phyloP scores from a whole-genome alignment of 352 stramenopile species.

The Hyphochytrium catenoides region DNA sequence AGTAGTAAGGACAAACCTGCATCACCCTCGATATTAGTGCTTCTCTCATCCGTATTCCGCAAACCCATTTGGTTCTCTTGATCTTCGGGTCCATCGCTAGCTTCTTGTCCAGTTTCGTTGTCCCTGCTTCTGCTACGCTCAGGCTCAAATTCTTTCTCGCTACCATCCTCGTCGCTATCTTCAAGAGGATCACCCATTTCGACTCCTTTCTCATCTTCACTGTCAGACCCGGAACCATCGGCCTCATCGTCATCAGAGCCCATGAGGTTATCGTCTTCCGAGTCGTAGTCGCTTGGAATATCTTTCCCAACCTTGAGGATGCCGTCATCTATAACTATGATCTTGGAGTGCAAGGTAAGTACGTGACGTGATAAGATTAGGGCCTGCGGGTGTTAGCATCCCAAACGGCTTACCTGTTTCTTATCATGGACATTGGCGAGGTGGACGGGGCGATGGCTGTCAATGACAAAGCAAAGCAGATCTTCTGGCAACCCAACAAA shows the following conservation, averaged over 20 bases:
- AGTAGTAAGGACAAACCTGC: no score
- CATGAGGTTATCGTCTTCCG: conserved; percentile 25
- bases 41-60: no score
- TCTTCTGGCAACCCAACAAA: conserved; percentile 34
- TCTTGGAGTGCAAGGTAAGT: conserved; percentile 30
- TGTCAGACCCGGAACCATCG: conserved; percentile 20
- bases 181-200: conserved; percentile 15
- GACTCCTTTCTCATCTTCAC: conserved; percentile 17
- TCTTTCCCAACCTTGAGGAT: conserved; percentile 28
- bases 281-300: conserved; percentile 37
- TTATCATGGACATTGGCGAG: conserved; percentile 82
- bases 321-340: conserved; percentile 59
- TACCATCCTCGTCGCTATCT: conserved; percentile 14
- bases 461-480: conserved; percentile 77
- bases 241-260: conserved; percentile 21
- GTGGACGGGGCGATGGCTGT: conserved; percentile 84
- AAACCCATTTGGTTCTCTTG: no score
- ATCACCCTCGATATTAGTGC: no score
- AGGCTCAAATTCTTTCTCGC: conserved; percentile 8
- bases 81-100: conserved; percentile 10
- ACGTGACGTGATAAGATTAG: no score
- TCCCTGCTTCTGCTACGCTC: conserved; percentile 7
- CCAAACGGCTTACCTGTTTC: conserved; percentile 22
- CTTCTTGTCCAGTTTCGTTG: conserved; percentile 11
- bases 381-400: no score